Evolutionary conservation across 305 asterid genomes (phyloP).

Genomic region (Fraxinus albicans): DNA sequence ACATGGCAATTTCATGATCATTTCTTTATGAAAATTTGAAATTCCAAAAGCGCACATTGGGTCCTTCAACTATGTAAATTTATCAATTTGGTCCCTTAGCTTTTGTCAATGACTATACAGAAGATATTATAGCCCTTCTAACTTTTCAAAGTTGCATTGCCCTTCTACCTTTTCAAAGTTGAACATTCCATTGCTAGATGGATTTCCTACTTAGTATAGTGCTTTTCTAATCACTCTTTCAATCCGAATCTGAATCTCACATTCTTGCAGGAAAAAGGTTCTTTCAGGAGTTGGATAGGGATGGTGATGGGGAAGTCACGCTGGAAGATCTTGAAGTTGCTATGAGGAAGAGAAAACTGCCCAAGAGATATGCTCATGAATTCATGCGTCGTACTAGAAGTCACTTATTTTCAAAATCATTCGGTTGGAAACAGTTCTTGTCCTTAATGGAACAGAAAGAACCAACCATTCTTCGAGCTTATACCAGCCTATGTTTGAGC

Average conservation of each 20-base stretch:
- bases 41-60: too few relatives aligned
- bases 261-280: constrained; percentile 76
- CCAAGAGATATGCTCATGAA: constrained; percentile 84
- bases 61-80: too few relatives aligned
- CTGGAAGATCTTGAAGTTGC: constrained; percentile 95
- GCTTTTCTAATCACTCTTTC: background rate
- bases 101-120: too few relatives aligned
- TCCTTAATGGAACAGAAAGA: constrained; percentile 98
- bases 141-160: background rate
- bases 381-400: constrained; percentile 91
- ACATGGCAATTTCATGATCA: too few relatives aligned
- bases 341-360: constrained; percentile 89
- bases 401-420: constrained; percentile 85
- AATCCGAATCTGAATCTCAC: constrained; percentile 18
- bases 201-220: background rate
- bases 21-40: too few relatives aligned
- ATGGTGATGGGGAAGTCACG: constrained; percentile 94
- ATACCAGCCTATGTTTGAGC: constrained; percentile 95
- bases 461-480: constrained; percentile 94
- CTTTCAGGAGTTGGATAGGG: constrained; percentile 95
- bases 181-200: background rate
- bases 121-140: too few relatives aligned
- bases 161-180: background rate
- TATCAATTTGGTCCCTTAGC: too few relatives aligned
- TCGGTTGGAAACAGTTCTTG: constrained; percentile 96